These are phyloP conservation scores for Hemisphaericaspora nanyangensis DNA, from an alignment of 805 yeast genomes.

Conservation along the genomic window DNA sequence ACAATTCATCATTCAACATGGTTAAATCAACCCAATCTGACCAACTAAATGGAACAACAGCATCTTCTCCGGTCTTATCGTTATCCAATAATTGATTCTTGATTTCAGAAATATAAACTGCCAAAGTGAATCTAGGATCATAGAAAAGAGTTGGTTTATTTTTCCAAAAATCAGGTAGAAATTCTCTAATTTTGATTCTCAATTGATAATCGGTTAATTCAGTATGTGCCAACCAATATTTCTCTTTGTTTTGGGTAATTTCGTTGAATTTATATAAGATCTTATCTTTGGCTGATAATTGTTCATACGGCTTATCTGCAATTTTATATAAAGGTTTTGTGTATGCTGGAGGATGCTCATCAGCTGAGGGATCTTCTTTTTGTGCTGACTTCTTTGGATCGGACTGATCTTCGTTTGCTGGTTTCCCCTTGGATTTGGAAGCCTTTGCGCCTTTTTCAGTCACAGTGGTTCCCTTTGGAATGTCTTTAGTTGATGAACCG, in stretches of 20 bases:
- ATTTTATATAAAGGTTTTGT: conserved; percentile 9
- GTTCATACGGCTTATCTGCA: conserved; percentile 14
- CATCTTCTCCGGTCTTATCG: conserved; percentile 25
- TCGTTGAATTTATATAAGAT: conserved; percentile 17
- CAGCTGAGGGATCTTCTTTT: conserved; percentile 2
- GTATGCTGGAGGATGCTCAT: neutral
- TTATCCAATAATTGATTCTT: conserved; percentile 15
- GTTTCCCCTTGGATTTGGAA: conserved; percentile 1
- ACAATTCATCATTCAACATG: conserved; percentile 27
- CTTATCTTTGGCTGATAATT: conserved; percentile 13
- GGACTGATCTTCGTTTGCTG: conserved; percentile 3
- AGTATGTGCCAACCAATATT: conserved; percentile 26
- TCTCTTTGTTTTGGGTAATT: conserved; percentile 16
- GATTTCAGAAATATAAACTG: conserved; percentile 44
- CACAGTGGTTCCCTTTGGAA: conserved; percentile 1
- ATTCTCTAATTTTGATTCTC: conserved; percentile 15
- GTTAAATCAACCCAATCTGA: conserved; percentile 53
- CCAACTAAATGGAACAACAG: conserved; percentile 43
- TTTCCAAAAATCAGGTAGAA: conserved; percentile 15
- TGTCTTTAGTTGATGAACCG: conserved; percentile 5
- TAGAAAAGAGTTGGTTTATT: conserved; percentile 22
- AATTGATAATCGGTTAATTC: conserved; percentile 18
- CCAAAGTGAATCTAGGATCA: conserved; percentile 57
- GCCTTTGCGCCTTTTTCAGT: neutral
- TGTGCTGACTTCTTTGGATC: conserved; percentile 5